phyloP scores from a whole-genome alignment of 768 basidiomycete genomes.

The Agrocybe pediades region DNA sequence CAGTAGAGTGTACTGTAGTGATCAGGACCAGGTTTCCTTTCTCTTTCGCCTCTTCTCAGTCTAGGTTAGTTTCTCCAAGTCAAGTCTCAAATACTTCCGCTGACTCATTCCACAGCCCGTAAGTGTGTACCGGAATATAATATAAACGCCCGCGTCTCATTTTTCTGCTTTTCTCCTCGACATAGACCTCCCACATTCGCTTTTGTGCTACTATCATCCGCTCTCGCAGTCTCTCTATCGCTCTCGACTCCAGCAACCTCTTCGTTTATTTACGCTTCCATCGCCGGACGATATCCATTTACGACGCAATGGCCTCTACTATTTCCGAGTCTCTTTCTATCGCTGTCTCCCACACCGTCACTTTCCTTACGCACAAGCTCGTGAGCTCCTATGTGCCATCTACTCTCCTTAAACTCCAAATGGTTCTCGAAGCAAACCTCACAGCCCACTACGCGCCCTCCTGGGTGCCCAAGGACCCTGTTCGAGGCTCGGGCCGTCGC shows the following conservation, averaged over 20 bases:
- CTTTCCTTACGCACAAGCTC: constrained; percentile 72
- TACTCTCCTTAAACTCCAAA: constrained; percentile 69
- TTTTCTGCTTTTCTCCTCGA: constrained; percentile 2
- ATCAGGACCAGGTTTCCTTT: constrained; percentile 33
- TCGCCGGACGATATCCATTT: constrained; percentile 66
- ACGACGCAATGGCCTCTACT: constrained; percentile 37
- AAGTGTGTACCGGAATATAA: constrained; percentile 11
- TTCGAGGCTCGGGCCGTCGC: constrained; percentile 70
- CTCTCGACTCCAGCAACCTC: constrained; percentile 33
- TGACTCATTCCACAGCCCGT: constrained; percentile 10
- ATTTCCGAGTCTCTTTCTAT: constrained; percentile 56
- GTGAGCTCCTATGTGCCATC: constrained; percentile 55
- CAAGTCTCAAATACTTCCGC: constrained; percentile 8
- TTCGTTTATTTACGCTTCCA: constrained; percentile 31
- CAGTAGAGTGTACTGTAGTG: background rate
- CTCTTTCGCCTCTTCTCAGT: constrained; percentile 22
- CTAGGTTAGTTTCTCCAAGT: constrained; percentile 20
- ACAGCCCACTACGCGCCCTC: constrained; percentile 66
- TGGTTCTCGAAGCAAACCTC: constrained; percentile 73
- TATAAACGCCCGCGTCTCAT: constrained; percentile 19
- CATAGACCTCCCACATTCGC: constrained; percentile 12
- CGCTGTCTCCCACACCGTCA: constrained; percentile 73
- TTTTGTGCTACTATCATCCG: constrained; percentile 16
- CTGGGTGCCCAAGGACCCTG: constrained; percentile 66
- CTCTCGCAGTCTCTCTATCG: constrained; percentile 22